These are phyloP conservation scores for Phytopythium helicoides DNA, from an alignment of 352 stramenopile species.

Conservation along the genomic window DNA sequence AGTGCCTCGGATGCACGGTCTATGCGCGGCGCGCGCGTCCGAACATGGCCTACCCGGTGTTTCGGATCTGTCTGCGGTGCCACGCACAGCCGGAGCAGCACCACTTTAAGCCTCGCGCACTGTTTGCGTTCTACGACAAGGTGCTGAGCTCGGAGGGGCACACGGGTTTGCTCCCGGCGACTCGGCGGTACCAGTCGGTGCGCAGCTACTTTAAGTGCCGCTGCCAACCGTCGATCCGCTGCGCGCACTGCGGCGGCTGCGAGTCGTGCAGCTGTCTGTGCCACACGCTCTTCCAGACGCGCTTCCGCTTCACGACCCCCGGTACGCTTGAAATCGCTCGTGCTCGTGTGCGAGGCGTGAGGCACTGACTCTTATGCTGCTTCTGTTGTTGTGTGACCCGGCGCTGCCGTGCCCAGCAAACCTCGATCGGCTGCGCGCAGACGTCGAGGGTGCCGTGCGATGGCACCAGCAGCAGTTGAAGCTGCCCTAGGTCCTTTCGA, in stretches of 20 bases:
- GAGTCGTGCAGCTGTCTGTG: slow-evolving; percentile 81
- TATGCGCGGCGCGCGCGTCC: slow-evolving; percentile 52
- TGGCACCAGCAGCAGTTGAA: slow-evolving; percentile 38
- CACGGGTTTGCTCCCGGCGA: slow-evolving; percentile 59
- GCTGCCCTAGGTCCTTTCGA: no score
- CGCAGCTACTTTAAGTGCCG: slow-evolving; percentile 74
- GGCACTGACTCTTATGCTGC: background rate
- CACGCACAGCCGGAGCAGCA: slow-evolving; percentile 69
- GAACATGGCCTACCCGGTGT: slow-evolving; percentile 65
- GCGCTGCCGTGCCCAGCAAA: slow-evolving; percentile 17
- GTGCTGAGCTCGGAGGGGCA: slow-evolving; percentile 73
- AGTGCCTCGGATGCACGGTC: slow-evolving; percentile 75
- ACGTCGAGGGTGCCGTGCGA: slow-evolving; percentile 42
- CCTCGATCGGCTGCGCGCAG: slow-evolving; percentile 32
- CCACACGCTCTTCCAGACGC: slow-evolving; percentile 86
- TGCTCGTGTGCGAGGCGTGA: no score
- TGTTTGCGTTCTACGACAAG: slow-evolving; percentile 64
- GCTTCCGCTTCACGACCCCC: slow-evolving; percentile 70
- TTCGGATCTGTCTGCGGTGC: slow-evolving; percentile 72
- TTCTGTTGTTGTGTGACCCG: no score
- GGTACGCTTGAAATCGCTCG: slow-evolving; percentile 33
- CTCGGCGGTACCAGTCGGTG: slow-evolving; percentile 60
- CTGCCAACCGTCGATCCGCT: slow-evolving; percentile 57
- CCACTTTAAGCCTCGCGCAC: slow-evolving; percentile 62
- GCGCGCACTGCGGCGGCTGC: slow-evolving; percentile 69